A percentile compares a stretch with the other conserved stretches of the same genome.
These are phyloP conservation scores for Yamadazyma phyllophila DNA, from an alignment of 805 yeast species.

Conservation along the genomic window DNA sequence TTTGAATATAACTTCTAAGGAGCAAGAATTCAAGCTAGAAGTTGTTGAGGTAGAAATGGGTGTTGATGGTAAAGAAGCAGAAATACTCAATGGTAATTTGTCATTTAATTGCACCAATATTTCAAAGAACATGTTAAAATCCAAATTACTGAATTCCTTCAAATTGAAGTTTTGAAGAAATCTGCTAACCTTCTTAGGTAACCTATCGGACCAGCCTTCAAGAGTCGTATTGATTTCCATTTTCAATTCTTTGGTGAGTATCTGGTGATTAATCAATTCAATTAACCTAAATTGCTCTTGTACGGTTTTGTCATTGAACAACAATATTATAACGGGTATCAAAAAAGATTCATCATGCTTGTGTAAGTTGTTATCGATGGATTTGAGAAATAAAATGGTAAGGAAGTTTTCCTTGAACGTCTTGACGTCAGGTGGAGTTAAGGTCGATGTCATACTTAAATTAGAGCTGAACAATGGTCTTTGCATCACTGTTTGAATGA, in stretches of 20 bases:
- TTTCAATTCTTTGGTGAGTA: constrained; percentile 29
- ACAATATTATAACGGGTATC: constrained; percentile 33
- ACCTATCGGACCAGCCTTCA: constrained; percentile 25
- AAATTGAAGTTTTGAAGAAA: constrained; percentile 22
- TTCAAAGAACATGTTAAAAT: constrained; percentile 30
- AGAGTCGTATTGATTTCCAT: constrained; percentile 25
- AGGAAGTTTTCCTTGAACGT: constrained; percentile 21
- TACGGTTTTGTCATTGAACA: constrained; percentile 26
- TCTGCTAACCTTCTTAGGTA: constrained; percentile 20
- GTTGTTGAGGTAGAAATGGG: constrained; percentile 24
- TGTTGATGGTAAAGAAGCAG: constrained; percentile 39
- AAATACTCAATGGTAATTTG: constrained; percentile 40
- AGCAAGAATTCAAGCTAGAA: constrained; percentile 21
- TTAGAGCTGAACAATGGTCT: constrained; percentile 32
- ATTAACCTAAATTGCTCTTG: constrained; percentile 27
- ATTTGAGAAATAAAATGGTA: constrained; percentile 34
- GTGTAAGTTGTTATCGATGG: constrained; percentile 35
- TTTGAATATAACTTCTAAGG: constrained; percentile 28
- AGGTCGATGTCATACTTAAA: constrained; percentile 18
- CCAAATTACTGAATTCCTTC: constrained; percentile 34
- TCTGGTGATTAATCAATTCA: constrained; percentile 32
- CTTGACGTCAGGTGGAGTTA: constrained; percentile 6
- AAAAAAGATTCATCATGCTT: constrained; percentile 40
- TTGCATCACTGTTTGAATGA: constrained; percentile 21
- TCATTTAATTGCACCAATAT: constrained; percentile 39